These are phyloP conservation scores for Pleodorina starrii DNA, from an alignment of 139 green algal genomes.

Conservation along the genomic window DNA sequence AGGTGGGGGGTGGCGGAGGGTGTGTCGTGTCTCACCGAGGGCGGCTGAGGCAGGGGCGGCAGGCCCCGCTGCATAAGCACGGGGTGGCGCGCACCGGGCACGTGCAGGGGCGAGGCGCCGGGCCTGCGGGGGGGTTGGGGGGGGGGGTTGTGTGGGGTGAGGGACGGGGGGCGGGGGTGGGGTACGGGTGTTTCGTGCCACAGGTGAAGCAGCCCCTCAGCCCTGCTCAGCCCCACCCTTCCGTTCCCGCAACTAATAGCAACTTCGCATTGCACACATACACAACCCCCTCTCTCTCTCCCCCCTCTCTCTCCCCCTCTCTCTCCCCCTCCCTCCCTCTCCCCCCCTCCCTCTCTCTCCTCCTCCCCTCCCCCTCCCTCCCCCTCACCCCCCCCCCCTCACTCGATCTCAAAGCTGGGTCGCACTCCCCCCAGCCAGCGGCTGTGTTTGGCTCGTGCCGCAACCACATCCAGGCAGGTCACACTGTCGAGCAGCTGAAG, in stretches of 20 bases:
- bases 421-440: conserved; percentile 67
- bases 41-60: conserved; percentile 61
- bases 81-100: conserved; percentile 67
- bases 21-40: conserved; percentile 67
- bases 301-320: too few relatives aligned
- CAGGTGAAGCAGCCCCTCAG: too few relatives aligned
- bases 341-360: background rate
- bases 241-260: too few relatives aligned
- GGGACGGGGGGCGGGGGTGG: background rate
- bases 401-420: conserved; percentile 35
- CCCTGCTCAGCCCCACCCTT: too few relatives aligned
- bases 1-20: too few relatives aligned
- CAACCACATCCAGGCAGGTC: conserved; percentile 76
- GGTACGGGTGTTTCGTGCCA: background rate
- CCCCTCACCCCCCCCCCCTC: background rate
- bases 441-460: conserved; percentile 75
- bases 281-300: too few relatives aligned
- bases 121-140: background rate
- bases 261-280: too few relatives aligned
- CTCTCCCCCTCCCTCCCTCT: background rate
- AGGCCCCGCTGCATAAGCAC: conserved; percentile 69
- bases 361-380: background rate
- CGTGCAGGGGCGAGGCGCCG: conserved; percentile 4
- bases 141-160: too few relatives aligned
- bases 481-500: conserved; percentile 59